Conservation (phyloP, 2,329 filamentous ascomycete genomes). For the Pseudogymnoascus sp. region DNA sequence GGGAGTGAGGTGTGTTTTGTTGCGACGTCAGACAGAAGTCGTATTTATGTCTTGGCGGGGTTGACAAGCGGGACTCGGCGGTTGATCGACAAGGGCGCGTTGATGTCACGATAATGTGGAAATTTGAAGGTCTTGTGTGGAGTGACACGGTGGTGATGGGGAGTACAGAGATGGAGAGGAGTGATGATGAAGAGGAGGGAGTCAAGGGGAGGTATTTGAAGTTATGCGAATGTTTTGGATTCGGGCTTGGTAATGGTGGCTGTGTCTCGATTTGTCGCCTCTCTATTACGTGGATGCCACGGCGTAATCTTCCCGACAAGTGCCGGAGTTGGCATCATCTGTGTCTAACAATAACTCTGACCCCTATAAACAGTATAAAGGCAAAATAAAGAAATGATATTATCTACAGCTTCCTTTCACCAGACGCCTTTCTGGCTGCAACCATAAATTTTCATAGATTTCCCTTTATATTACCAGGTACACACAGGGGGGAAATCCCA, state of each 20-base stretch:
- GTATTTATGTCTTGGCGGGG: background rate
- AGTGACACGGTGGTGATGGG: background rate
- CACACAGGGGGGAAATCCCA: background rate
- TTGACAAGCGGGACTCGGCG: background rate
- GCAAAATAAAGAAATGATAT: background rate
- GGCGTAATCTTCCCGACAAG: background rate
- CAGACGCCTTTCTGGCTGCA: background rate
- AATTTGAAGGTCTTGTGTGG: background rate
- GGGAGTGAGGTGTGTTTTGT: background rate
- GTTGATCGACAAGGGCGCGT: background rate
- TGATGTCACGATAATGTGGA: background rate
- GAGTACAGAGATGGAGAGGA: background rate
- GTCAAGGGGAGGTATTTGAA: background rate
- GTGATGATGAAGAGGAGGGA: background rate
- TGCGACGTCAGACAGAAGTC: background rate
- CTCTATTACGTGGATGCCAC: background rate
- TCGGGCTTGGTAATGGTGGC: background rate
- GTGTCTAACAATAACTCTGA: background rate
- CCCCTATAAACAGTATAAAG: background rate
- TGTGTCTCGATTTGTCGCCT: background rate
- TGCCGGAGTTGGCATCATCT: background rate
- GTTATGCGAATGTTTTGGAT: background rate
- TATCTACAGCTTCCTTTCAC: background rate
- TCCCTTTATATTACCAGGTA: background rate
- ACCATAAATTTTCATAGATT: background rate